Evolutionary conservation across 208 protist species (phyloP).

Genomic region (Angomonas deanei): DNA sequence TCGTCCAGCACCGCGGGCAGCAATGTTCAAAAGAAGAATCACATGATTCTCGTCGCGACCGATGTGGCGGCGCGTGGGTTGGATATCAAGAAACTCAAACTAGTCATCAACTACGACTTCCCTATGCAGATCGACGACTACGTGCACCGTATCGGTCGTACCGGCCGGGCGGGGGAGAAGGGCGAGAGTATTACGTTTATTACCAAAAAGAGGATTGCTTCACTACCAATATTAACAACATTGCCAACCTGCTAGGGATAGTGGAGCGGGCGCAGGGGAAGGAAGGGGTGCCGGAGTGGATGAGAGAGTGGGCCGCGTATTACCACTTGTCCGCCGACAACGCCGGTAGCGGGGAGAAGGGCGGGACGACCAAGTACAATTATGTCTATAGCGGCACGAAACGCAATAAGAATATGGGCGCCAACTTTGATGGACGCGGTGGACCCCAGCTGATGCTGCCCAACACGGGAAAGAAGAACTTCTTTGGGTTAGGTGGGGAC

Average conservation of each 20-base stretch:
- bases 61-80: conserved; percentile 94
- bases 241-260: conserved; percentile 62
- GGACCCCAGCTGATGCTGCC: neutral
- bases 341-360: conserved; percentile 9
- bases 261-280: conserved; percentile 58
- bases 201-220: conserved; percentile 88
- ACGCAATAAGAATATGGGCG: neutral
- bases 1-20: neutral
- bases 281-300: conserved; percentile 49
- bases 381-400: neutral
- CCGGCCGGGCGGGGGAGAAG: conserved; percentile 86
- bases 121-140: conserved; percentile 99
- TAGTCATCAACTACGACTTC: conserved; percentile 99
- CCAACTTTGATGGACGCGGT: neutral
- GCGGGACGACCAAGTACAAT: conserved; percentile 7
- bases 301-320: conserved; percentile 68
- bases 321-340: conserved; percentile 26
- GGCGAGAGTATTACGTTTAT: conserved; percentile 84
- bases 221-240: conserved; percentile 65
- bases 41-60: conserved; percentile 86
- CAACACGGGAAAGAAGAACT: neutral
- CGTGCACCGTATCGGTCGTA: conserved; percentile 96
- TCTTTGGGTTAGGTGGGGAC: conserved; percentile 38
- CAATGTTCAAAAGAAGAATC: conserved; percentile 29
- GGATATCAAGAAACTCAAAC: conserved; percentile 98